These are phyloP conservation scores for Penicillium silybi DNA, from an alignment of 495 filamentous ascomycete genomes.

Conservation along the genomic window DNA sequence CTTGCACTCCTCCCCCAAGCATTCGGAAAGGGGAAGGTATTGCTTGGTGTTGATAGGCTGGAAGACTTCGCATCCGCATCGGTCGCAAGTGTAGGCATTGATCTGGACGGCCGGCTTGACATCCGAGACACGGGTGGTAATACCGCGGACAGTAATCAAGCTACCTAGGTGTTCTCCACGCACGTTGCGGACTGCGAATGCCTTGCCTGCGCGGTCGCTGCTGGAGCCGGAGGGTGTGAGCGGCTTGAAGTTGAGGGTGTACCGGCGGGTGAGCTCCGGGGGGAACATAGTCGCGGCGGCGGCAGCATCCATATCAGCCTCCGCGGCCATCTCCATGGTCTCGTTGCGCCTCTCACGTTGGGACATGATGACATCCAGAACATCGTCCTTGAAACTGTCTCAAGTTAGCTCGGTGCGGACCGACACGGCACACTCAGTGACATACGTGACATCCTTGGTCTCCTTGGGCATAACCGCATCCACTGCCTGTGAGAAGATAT, in stretches of 20 bases:
- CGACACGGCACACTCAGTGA: too few relatives aligned
- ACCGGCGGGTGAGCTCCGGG: conserved; percentile 85
- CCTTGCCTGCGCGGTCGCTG: conserved; percentile 62
- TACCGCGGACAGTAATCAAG: conserved; percentile 91
- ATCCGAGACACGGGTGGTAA: conserved; percentile 91
- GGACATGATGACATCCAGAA: conserved; percentile 92
- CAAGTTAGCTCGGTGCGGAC: conserved; percentile 9
- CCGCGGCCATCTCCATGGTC: conserved; percentile 60
- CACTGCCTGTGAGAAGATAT: conserved; percentile 82
- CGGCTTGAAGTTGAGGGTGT: conserved; percentile 94
- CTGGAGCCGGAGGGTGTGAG: conserved; percentile 65
- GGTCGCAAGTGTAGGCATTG: conserved; percentile 95
- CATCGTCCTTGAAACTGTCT: conserved; percentile 87
- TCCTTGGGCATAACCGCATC: conserved; percentile 83
- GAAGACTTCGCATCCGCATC: conserved; percentile 95
- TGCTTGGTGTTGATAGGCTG: conserved; percentile 91
- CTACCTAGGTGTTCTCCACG: conserved; percentile 87
- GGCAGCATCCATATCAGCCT: conserved; percentile 60
- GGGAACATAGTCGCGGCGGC: conserved; percentile 65
- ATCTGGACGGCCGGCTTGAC: conserved; percentile 97
- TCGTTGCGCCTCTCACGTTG: conserved; percentile 85
- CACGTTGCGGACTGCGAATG: conserved; percentile 88
- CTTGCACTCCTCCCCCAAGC: conserved; percentile 82
- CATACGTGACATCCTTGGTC: conserved; percentile 71
- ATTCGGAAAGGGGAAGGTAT: conserved; percentile 79